Base-by-base conservation (phyloP, 164 flowering plant species). In the Buxus sempervirens region DNA sequence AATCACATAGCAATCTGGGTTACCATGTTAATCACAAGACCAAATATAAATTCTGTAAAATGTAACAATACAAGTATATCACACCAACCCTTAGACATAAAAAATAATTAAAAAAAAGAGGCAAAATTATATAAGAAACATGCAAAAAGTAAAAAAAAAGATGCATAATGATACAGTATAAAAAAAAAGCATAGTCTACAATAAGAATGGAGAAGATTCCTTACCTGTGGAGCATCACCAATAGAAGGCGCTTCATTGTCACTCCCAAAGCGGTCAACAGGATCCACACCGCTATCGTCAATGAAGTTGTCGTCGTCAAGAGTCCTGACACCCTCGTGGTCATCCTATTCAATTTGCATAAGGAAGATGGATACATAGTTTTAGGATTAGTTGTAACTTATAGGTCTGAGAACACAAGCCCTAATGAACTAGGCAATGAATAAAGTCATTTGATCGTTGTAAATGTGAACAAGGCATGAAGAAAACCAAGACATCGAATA, bases 291-390 rank as follows among this genome's bases (percentile, higher is more conserved):
- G 70, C 51, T 90, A 67, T 94, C 98, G 82, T 94, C 97, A 36
- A 94, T 94, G 76, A 94, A 91, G 69, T 89, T 88, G 78, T 94
- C 97, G 78, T 95, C 98, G 71, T 95, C 96, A 61, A 83, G 2
- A 22, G 82, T 91, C 78, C 89, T 86, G 48, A 67, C 77, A 73
- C 90, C 97, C 66, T 89, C 98, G 27, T 79, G 82, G 77, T 95
- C 96, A 82, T 91, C 95, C 97, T 94, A 65, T 57, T 38, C 19
- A 72, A 74, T 26, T 26, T 28, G 28, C 54, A 61, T 23, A 10
- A 61, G 23, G 25, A 0, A 67, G 64, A 54, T 14, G 26, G 9
- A 65, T 5, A 59, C 15, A 24, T 0, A 4, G 25, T 62, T 57
- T 14, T 25, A 14, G 5, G 15, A 23, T 20, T 45, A 2, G 58